Evolutionary conservation across 768 basidiomycete species (phyloP).

Genomic region (Boletus barrowsii): DNA sequence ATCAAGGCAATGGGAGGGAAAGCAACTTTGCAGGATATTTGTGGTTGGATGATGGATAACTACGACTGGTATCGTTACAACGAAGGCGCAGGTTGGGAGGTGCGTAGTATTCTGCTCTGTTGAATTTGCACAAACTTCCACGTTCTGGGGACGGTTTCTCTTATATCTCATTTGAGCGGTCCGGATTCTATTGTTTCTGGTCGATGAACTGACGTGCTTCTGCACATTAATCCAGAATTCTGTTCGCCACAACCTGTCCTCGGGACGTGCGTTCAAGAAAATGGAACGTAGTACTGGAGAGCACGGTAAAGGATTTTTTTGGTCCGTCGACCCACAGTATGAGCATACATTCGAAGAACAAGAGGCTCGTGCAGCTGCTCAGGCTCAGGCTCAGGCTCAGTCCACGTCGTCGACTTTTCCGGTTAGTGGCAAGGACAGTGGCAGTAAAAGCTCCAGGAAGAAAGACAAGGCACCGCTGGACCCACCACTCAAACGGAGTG

Average conservation of each 20-base stretch:
- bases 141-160: background rate
- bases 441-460: slow-evolving; percentile 40
- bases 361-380: slow-evolving; percentile 47
- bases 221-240: slow-evolving; percentile 61
- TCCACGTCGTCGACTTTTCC: slow-evolving; percentile 24
- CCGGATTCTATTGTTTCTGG: slow-evolving; percentile 1
- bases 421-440: slow-evolving; percentile 36
- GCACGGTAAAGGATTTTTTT: slow-evolving; percentile 89
- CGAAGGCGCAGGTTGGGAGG: slow-evolving; percentile 87
- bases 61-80: slow-evolving; percentile 90
- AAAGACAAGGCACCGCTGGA: slow-evolving; percentile 60
- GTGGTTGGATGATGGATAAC: slow-evolving; percentile 84
- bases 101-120: slow-evolving; percentile 35
- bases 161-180: background rate
- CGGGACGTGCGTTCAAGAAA: slow-evolving; percentile 88
- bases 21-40: slow-evolving; percentile 89
- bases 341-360: slow-evolving; percentile 70
- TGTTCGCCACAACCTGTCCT: slow-evolving; percentile 92
- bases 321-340: slow-evolving; percentile 81
- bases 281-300: slow-evolving; percentile 81
- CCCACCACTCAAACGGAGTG: slow-evolving; percentile 66
- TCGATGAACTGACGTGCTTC: slow-evolving; percentile 10
- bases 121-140: background rate
- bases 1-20: slow-evolving; percentile 79
- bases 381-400: slow-evolving; percentile 18